Evolutionary conservation across 2,329 filamentous ascomycete species (phyloP), one percentile per base, ranked within the genome.

Genomic region (Neocatenulostroma microsporum): DNA sequence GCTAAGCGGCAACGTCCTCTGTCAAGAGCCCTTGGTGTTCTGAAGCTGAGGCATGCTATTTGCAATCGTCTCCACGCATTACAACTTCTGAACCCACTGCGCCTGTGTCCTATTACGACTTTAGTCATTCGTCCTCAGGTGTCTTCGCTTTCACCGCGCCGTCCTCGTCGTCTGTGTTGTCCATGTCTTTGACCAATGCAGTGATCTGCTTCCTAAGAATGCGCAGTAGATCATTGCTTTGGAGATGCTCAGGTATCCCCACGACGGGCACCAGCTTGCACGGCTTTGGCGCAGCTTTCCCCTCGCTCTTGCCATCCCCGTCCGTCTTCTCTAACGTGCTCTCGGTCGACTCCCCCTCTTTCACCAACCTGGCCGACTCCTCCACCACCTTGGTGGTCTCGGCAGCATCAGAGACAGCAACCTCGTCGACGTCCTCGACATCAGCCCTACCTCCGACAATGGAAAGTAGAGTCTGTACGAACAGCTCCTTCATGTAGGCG

Each of bases 401-500:
- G 24, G 28, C 45, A 17, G 15, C 37, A 30, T 27, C 43, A 37
- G 29, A 34, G 41, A 12, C 37, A 30, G 5, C 42, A n/a, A n/a
- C n/a, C 13, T 25, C 40, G 15, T 38, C 34, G 5, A 44, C 46
- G 6, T 46, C 46, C 6, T 44, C 35, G 11, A 36, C 27, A 6
- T 50, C 46, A 7, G 38, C 45, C n/a, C 45, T 30, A 14, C 49
- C 48, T 18, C 48, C 46, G 11, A 50, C 53, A 35, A 81, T 72
- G 2, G 72, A 69, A 18, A 82, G 61, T 31, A 82, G 54, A 1
- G 74, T 70, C 1, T 76, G 74, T 1, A 82, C 74, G 48, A 82
- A 82, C 0, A 76, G 76, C 53, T 82, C 78, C 50, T 82, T 77
- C 58, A 82, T 70, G 49, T 81, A 82, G 0, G 78, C 78, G 50